phyloP scores from a whole-genome alignment of 805 yeast species.

The Starmerella potacharoeniae region DNA sequence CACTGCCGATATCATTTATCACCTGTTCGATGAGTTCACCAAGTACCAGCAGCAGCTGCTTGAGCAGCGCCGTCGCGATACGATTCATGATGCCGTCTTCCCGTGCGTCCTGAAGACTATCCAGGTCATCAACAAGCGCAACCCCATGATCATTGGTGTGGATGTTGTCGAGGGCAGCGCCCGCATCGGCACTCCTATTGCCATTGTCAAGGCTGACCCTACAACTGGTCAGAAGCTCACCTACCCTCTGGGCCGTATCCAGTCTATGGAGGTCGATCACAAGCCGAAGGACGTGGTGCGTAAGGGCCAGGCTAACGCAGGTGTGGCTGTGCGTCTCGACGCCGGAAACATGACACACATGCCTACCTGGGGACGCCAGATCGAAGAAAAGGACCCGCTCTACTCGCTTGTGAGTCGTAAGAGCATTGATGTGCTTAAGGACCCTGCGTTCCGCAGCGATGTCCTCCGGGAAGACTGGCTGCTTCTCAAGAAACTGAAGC shows the following conservation, averaged over 20 bases:
- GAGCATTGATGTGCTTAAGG: constrained; percentile 94
- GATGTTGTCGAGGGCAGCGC: constrained; percentile 88
- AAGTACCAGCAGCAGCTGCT: constrained; percentile 80
- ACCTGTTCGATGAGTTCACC: constrained; percentile 86
- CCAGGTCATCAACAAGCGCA: constrained; percentile 95
- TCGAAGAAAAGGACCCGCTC: constrained; percentile 80
- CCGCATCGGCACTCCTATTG: constrained; percentile 86
- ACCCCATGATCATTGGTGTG: constrained; percentile 99
- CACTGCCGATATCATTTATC: constrained; percentile 94
- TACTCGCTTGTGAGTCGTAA: constrained; percentile 84
- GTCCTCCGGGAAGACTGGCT: constrained; percentile 96
- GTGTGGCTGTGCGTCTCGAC: constrained; percentile 97
- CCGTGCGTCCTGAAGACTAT: constrained; percentile 92
- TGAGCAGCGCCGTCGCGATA: constrained; percentile 83
- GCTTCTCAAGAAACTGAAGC: constrained; percentile 75
- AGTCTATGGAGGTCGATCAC: constrained; percentile 92
- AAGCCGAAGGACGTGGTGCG: constrained; percentile 66
- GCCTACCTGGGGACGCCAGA: constrained; percentile 99
- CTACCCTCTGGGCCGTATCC: constrained; percentile 71
- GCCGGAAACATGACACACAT: constrained; percentile 75
- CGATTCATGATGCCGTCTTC: constrained; percentile 77
- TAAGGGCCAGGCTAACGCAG: constrained; percentile 93
- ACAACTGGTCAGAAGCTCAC: constrained; percentile 61
- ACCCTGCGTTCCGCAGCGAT: constrained; percentile 90
- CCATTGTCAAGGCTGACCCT: constrained; percentile 86